These are phyloP conservation scores for Henningerozyma blattae DNA, from an alignment of 805 yeast genomes.

Conservation along the genomic window DNA sequence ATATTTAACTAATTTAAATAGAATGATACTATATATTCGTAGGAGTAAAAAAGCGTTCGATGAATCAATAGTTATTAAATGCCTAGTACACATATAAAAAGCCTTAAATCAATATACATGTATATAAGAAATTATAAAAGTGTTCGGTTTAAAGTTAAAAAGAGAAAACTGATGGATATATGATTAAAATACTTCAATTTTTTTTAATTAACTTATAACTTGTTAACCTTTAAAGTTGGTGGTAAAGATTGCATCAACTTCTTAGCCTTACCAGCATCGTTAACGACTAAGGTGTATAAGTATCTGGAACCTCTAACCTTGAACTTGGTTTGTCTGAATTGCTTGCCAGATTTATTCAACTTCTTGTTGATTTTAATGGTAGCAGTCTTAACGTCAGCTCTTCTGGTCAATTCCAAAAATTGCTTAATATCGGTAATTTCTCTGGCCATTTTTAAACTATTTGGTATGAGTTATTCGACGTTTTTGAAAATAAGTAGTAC, in stretches of 20 bases:
- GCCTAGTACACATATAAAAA: background rate
- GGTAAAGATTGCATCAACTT: constrained; percentile 96
- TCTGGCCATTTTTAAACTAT: constrained; percentile 30
- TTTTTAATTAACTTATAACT: constrained; percentile 23
- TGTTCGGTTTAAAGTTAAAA: background rate
- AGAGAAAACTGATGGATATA: background rate
- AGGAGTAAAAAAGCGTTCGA: background rate
- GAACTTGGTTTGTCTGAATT: constrained; percentile 92
- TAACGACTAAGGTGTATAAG: constrained; percentile 90
- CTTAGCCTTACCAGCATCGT: constrained; percentile 94
- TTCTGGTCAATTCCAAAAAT: constrained; percentile 92
- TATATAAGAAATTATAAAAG: background rate
- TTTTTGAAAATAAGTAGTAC: too few species aligned
- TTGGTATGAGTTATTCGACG: too few species aligned
- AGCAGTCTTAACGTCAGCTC: constrained; percentile 89
- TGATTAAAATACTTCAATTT: background rate
- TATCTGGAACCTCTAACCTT: constrained; percentile 94
- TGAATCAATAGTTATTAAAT: background rate
- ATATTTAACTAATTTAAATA: too few species aligned
- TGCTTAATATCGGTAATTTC: constrained; percentile 96
- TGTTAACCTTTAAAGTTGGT: constrained; percentile 71
- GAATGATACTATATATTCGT: too few species aligned
- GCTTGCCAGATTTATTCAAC: constrained; percentile 70
- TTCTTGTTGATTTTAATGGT: constrained; percentile 89
- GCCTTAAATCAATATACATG: background rate